Percentiles rank a stretch among this genome's conserved stretches.
These are phyloP conservation scores for Gossypium herbaceum DNA, from an alignment of 345 rosid species.

Conservation along the genomic window DNA sequence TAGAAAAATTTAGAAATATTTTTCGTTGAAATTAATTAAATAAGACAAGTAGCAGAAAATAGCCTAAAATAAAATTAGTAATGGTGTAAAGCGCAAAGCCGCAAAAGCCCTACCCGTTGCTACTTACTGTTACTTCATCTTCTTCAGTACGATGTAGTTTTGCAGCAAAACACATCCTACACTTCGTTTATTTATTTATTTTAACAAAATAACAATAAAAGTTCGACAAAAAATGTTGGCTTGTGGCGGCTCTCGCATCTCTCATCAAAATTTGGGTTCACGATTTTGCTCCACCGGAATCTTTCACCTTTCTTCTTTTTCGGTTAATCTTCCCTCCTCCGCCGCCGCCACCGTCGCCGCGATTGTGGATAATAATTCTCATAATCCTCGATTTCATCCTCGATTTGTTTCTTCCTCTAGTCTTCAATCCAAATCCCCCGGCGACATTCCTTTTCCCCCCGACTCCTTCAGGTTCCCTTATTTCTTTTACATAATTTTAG, in stretches of 20 bases:
- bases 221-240: slow-evolving; percentile 35
- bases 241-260: slow-evolving; percentile 61
- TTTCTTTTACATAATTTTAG: background rate
- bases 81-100: slow-evolving; percentile 3
- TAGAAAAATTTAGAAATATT: background rate
- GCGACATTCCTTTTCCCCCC: slow-evolving; percentile 46
- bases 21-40: background rate
- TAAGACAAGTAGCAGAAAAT: background rate
- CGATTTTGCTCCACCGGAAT: slow-evolving; percentile 46
- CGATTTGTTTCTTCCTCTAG: slow-evolving; percentile 35
- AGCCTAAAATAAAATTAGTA: background rate
- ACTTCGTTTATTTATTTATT: background rate
- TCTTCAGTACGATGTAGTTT: background rate
- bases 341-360: background rate
- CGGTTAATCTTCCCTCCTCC: slow-evolving; percentile 32
- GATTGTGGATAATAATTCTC: slow-evolving; percentile 14
- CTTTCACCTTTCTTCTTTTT: slow-evolving; percentile 46
- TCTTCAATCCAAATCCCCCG: slow-evolving; percentile 38
- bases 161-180: background rate
- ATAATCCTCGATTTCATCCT: slow-evolving; percentile 26
- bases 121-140: background rate
- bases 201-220: background rate
- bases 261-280: slow-evolving; percentile 47
- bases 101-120: background rate
- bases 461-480: slow-evolving; percentile 52